Percentiles rank a stretch among this genome's conserved stretches.
Evolutionary conservation across 2,329 filamentous ascomycete species (phyloP).

Genomic region (Curvularia sp.): DNA sequence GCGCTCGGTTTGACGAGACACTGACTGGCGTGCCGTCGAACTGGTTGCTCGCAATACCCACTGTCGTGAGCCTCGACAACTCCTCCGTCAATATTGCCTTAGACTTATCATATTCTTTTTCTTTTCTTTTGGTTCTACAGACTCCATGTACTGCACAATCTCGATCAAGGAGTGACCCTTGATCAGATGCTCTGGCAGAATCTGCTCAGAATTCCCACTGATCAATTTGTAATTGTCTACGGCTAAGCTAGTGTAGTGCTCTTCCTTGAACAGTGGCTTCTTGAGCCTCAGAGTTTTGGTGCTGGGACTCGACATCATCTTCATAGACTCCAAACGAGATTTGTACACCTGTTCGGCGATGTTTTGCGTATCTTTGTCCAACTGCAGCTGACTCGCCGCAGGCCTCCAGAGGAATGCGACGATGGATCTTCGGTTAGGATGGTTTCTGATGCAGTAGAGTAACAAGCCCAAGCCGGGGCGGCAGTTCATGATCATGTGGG

Average conservation of each 20-base stretch:
- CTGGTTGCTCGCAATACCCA: too few species aligned
- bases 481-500: not conserved
- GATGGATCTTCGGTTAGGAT: not conserved
- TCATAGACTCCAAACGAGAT: not conserved
- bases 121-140: not conserved
- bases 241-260: not conserved
- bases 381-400: not conserved
- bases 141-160: not conserved
- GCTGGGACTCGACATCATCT: not conserved
- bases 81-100: not conserved
- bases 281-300: not conserved
- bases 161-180: not conserved
- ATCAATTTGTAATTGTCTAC: not conserved
- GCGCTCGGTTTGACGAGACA: not conserved
- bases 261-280: not conserved
- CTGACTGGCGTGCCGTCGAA: not conserved
- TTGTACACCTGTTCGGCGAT: not conserved
- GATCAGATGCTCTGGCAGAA: not conserved
- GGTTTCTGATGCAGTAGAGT: not conserved
- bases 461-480: not conserved
- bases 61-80: too few species aligned
- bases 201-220: not conserved
- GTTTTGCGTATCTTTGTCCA: not conserved
- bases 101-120: not conserved
- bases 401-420: not conserved